These are phyloP conservation scores for Lepiota subincarnata DNA, from an alignment of 768 basidiomycete species.

Conservation along the genomic window DNA sequence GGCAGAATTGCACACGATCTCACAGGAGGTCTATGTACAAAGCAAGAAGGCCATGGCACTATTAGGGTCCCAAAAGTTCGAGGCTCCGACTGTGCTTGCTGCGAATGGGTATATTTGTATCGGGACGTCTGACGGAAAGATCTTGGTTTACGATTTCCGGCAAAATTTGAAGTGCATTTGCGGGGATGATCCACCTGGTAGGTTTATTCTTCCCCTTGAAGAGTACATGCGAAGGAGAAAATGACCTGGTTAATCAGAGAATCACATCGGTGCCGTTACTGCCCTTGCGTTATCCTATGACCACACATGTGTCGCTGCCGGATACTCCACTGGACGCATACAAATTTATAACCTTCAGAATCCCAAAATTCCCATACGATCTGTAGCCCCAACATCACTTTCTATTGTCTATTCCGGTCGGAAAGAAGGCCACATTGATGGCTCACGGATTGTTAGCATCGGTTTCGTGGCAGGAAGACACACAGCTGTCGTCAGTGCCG, in stretches of 20 bases:
- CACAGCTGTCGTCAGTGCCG: conserved; percentile 88
- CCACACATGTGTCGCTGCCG: conserved; percentile 88
- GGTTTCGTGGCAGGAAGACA: conserved; percentile 89
- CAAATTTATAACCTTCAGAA: conserved; percentile 80
- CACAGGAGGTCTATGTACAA: conserved; percentile 51
- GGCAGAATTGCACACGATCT: conserved; percentile 61
- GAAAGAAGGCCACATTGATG: conserved; percentile 81
- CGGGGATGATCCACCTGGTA: conserved; percentile 66
- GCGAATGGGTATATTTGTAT: conserved; percentile 88
- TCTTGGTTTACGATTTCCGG: conserved; percentile 86
- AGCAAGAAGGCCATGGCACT: conserved; percentile 58
- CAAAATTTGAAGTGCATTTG: conserved; percentile 81
- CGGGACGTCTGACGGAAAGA: conserved; percentile 76
- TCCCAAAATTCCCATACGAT: conserved; percentile 63
- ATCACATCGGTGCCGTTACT: conserved; percentile 71
- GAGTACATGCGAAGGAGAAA: conserved; percentile 1
- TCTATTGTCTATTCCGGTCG: conserved; percentile 68
- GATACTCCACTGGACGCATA: conserved; percentile 81
- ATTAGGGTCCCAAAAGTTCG: conserved; percentile 53
- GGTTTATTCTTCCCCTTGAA: conserved; percentile 9
- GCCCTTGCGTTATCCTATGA: conserved; percentile 90
- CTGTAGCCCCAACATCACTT: conserved; percentile 65
- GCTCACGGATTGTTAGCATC: conserved; percentile 75
- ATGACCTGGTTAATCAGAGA: conserved; percentile 38
- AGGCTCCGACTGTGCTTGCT: conserved; percentile 74